These are phyloP conservation scores for Aspergillus sp. DNA, from an alignment of 2,329 filamentous ascomycete genomes.

Conservation along the genomic window DNA sequence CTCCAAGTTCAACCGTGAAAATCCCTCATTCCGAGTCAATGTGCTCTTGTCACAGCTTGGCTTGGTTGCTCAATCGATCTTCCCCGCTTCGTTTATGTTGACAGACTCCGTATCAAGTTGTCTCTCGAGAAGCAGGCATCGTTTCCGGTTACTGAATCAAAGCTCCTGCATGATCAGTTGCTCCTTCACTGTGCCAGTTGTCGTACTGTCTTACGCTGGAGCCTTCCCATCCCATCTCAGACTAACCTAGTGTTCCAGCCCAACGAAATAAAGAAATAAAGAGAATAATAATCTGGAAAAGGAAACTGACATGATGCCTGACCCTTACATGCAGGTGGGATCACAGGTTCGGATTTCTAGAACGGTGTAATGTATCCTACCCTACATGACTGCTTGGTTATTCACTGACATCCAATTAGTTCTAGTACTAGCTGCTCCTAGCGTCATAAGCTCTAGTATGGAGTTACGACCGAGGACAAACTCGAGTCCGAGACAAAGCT, in stretches of 20 bases:
- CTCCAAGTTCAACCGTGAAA: conserved; percentile 33
- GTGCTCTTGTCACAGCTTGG: conserved; percentile 26
- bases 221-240: conserved; percentile 8
- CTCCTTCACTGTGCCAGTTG: conserved; percentile 36
- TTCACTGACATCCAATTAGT: conserved; percentile 23
- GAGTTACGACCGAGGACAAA: conserved; percentile 13
- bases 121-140: conserved; percentile 21
- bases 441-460: conserved; percentile 19
- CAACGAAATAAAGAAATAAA: conserved; percentile 19
- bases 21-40: conserved; percentile 34
- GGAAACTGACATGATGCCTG: neutral
- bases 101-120: conserved; percentile 30
- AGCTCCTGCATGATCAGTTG: conserved; percentile 33
- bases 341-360: conserved; percentile 2
- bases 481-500: conserved; percentile 5
- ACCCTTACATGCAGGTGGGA: conserved; percentile 4
- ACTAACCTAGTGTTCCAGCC: conserved; percentile 15
- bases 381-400: conserved; percentile 11
- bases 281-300: conserved; percentile 1
- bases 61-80: conserved; percentile 26
- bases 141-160: conserved; percentile 26
- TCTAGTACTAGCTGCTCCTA: conserved; percentile 10
- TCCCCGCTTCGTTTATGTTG: conserved; percentile 31
- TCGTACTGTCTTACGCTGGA: conserved; percentile 32
- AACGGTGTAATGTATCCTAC: conserved; percentile 15